phyloP scores from a whole-genome alignment of 139 green algal species.

The Zygnema circumcarinatum region DNA sequence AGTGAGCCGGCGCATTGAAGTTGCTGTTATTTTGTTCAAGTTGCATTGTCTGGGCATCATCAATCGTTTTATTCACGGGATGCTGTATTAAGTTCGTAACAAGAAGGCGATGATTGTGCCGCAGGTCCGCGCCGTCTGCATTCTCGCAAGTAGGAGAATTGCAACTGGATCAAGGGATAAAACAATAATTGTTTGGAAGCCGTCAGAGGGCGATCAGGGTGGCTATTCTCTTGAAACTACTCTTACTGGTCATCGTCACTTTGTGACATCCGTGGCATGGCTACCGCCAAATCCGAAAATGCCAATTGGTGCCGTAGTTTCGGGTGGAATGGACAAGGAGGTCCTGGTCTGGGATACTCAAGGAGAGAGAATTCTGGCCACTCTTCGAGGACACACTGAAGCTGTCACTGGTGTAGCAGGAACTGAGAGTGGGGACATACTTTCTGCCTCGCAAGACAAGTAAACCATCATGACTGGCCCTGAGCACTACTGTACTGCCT shows the following conservation, averaged over 20 bases:
- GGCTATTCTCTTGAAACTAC: conserved; percentile 48
- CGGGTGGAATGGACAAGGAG: conserved; percentile 80
- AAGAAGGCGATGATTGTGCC: too few species aligned
- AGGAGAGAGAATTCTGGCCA: conserved; percentile 51
- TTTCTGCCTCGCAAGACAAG: conserved; percentile 85
- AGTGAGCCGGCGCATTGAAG: too few species aligned
- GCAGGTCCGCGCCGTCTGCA: conserved; percentile 58
- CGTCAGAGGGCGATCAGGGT: background rate
- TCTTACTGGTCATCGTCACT: conserved; percentile 80
- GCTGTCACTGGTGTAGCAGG: conserved; percentile 81
- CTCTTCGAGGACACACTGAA: conserved; percentile 80
- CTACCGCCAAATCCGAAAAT: conserved; percentile 56
- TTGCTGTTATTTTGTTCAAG: too few species aligned
- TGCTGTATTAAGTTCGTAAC: too few species aligned
- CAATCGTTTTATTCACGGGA: too few species aligned
- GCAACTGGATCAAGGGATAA: conserved; percentile 80
- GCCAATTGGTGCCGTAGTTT: conserved; percentile 71
- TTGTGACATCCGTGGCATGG: conserved; percentile 77
- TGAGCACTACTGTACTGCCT: too few species aligned
- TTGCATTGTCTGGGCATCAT: too few species aligned
- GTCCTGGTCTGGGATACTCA: conserved; percentile 84
- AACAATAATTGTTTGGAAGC: conserved; percentile 63
- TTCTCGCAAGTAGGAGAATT: conserved; percentile 28
- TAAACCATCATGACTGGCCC: too few species aligned
- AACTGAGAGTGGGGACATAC: conserved; percentile 68